Base-by-base conservation (phyloP, 257 asterid genomes). In the Penstemon newberryi region DNA sequence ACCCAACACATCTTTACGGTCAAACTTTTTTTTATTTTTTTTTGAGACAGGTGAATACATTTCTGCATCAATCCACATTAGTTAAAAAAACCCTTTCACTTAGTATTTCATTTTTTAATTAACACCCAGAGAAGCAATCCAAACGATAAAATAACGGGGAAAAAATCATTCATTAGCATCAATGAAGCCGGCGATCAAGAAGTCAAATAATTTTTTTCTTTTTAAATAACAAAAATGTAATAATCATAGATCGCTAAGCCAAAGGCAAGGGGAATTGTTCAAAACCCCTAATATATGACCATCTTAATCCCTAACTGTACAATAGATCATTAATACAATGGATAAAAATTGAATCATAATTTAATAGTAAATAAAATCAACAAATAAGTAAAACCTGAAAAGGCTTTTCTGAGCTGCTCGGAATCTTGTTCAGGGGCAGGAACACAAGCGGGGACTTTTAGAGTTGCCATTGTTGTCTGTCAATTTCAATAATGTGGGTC, bases 381-480 rank as follows among this genome's bases (percentile, higher is more conserved):
- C 18, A 25, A 25, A 25, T 25, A 1, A 25, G 2, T 18, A 4
- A 33, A 57, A 89, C 98, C 98, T 59, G 81, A 60, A 69, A 87
- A 88, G 45, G 98, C 98, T 75, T 90, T 90, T 55, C 78, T 70
- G 78, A 92, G 95, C 69, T 86, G 88, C 80, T 81, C 85, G 10
- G 89, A 63, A 53, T 92, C 97, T 63, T 84, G 87, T 18, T 76
- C 81, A 0, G 96, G 86, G 45, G 96, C 43, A 33, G 97, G 96
- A 73, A 87, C 91, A 15, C 80, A 78, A 13, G 82, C 73, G 38
- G 97, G 97, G 52, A 90, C 80, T 70, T 57, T 82, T 13, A 92
- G 80, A n/a, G 93, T 83, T 44, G 96, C 89, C 98, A 90, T 92
- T 25, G 33, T 2, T 25, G 33, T 25, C 33, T 25, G 1, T 25